Percentiles rank a stretch among this genome's conserved stretches.
Conservation (phyloP, 352 stramenopile species). For the Globisporangium paddicum region DNA sequence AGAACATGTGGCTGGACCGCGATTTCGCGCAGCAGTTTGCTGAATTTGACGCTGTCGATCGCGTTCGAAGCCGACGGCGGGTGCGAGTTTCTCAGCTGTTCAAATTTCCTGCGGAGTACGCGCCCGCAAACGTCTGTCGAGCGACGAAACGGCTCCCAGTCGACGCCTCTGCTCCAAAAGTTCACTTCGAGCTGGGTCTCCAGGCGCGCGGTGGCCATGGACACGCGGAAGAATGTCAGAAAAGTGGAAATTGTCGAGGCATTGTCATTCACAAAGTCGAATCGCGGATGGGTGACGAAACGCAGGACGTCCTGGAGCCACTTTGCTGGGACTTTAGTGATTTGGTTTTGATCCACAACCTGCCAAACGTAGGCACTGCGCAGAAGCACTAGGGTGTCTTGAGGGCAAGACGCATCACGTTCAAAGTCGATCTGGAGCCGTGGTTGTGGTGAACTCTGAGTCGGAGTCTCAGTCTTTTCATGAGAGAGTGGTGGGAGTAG, state of each 20-base stretch:
- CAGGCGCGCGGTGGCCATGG: constrained; percentile 17
- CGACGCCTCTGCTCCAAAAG: constrained; percentile 55
- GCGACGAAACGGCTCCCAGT: constrained; percentile 35
- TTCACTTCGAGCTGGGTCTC: constrained; percentile 37
- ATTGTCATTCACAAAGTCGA: constrained; percentile 23
- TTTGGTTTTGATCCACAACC: constrained; percentile 14
- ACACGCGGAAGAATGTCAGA: constrained; percentile 35
- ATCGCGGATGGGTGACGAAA: constrained; percentile 42
- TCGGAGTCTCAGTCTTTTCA: not conserved
- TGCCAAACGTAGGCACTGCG: constrained; percentile 37
- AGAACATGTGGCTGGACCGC: constrained; percentile 39
- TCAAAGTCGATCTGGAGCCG: constrained; percentile 25
- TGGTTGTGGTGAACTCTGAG: not conserved
- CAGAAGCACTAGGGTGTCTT: constrained; percentile 22
- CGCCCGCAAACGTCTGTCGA: constrained; percentile 25
- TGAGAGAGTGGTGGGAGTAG: not conserved
- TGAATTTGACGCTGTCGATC: constrained; percentile 78
- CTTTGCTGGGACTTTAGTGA: constrained; percentile 13
- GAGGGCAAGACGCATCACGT: constrained; percentile 33
- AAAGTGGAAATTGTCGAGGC: not conserved
- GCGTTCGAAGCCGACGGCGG: constrained; percentile 24
- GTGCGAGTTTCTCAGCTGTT: constrained; percentile 42
- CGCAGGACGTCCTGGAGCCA: constrained; percentile 57
- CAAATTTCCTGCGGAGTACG: constrained; percentile 39
- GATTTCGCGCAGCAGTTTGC: constrained; percentile 64